phyloP scores from a whole-genome alignment of 495 filamentous ascomycete genomes.

The Saxispiralis lemnorum region DNA sequence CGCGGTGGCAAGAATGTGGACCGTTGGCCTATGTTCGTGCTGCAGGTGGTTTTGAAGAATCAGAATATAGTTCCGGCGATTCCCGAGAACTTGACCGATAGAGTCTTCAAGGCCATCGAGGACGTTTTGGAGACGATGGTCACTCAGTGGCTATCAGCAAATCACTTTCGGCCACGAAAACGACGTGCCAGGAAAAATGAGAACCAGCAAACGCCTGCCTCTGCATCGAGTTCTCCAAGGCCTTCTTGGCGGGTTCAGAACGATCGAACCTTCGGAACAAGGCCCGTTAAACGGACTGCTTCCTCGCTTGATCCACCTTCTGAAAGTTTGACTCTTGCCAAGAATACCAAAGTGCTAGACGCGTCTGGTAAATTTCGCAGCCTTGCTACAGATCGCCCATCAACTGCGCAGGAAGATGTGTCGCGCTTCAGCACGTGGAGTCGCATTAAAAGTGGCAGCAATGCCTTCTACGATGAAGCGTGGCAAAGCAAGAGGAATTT shows the following conservation, averaged over 20 bases:
- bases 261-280: background rate
- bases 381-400: background rate
- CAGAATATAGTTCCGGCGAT: conserved; percentile 5
- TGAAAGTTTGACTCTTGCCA: background rate
- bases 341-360: background rate
- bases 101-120: conserved; percentile 27
- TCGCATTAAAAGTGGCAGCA: conserved; percentile 44
- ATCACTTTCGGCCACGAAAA: conserved; percentile 23
- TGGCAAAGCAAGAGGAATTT: conserved; percentile 1
- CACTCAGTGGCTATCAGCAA: conserved; percentile 22
- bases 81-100: conserved; percentile 21
- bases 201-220: conserved; percentile 1
- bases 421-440: conserved; percentile 44
- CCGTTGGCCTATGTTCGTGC: conserved; percentile 79
- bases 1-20: conserved; percentile 50
- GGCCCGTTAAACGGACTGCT: no score
- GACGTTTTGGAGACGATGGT: conserved; percentile 19
- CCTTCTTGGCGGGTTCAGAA: background rate
- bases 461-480: conserved; percentile 15
- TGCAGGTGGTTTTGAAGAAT: conserved; percentile 41
- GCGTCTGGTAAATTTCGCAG: background rate
- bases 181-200: conserved; percentile 2
- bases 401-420: background rate
- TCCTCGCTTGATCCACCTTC: background rate
- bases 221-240: conserved; percentile 1